A percentile compares a stretch with the other conserved stretches of the same genome.
These are phyloP conservation scores for Picea glauca DNA, from an alignment of 75 land plant species.

Conservation along the genomic window DNA sequence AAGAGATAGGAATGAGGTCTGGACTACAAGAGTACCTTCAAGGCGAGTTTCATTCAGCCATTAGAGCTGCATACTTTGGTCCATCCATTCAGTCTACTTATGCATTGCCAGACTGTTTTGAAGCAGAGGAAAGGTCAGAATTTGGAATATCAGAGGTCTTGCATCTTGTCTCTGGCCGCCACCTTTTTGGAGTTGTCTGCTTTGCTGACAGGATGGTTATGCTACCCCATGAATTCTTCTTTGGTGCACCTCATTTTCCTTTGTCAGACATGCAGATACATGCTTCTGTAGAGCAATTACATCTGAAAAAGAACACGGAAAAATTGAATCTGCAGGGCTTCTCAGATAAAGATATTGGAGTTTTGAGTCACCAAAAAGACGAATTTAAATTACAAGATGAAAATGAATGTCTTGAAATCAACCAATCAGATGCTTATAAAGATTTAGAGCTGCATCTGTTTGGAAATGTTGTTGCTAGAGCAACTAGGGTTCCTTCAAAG, in stretches of 20 bases:
- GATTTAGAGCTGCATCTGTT: constrained; percentile 72
- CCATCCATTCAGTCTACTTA: constrained; percentile 56
- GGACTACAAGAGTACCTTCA: constrained; percentile 52
- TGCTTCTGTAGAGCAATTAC: neutral
- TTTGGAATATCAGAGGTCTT: constrained; percentile 55
- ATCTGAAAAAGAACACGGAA: neutral
- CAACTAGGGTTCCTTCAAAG: constrained; percentile 58
- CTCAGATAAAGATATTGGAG: neutral
- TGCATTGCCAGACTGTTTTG: constrained; percentile 81
- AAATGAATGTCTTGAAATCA: neutral
- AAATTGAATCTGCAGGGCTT: neutral
- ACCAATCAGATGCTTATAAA: constrained; percentile 34
- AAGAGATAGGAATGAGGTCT: constrained; percentile 36
- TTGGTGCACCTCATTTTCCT: constrained; percentile 15
- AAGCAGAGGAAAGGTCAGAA: constrained; percentile 84
- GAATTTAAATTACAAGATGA: neutral
- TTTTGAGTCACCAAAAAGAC: neutral
- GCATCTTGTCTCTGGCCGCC: constrained; percentile 88
- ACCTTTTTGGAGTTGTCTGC: constrained; percentile 69
- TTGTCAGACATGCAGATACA: neutral
- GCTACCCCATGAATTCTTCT: constrained; percentile 14
- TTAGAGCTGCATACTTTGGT: constrained; percentile 76
- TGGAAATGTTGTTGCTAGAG: constrained; percentile 77
- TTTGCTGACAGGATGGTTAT: constrained; percentile 26
- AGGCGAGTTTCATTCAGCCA: constrained; percentile 60